Conservation (phyloP, 2,329 filamentous ascomycete genomes). For the Cladophialophora yegresii region DNA sequence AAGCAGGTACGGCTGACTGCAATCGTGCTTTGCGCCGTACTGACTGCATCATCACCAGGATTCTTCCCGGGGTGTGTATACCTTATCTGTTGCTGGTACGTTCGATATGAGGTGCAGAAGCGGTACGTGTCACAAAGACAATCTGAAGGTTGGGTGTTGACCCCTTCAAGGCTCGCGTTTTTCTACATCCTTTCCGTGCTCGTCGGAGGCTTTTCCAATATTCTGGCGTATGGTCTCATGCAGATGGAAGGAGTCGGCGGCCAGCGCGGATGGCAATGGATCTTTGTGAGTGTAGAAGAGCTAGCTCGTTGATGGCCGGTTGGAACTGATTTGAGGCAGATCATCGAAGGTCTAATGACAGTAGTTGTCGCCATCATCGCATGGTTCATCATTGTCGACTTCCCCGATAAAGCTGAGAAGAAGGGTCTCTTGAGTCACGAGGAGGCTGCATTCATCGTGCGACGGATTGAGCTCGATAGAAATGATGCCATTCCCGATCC, state of each 20-base stretch:
- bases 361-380: constrained; percentile 36
- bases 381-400: constrained; percentile 39
- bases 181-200: constrained; percentile 30
- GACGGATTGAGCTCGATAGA: constrained; percentile 58
- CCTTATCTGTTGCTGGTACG: constrained; percentile 31
- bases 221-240: constrained; percentile 33
- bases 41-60: background rate
- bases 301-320: background rate
- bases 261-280: constrained; percentile 38
- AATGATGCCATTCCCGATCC: constrained; percentile 53
- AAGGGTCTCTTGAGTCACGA: constrained; percentile 19
- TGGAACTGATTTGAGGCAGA: constrained; percentile 12
- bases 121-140: constrained; percentile 13
- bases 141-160: background rate
- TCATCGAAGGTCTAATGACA: constrained; percentile 37
- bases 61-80: constrained; percentile 32
- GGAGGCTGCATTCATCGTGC: constrained; percentile 38
- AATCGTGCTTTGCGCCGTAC: background rate
- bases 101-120: constrained; percentile 31
- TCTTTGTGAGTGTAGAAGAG: constrained; percentile 24
- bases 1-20: constrained; percentile 41
- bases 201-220: constrained; percentile 25
- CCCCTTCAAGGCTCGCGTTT: constrained; percentile 17
- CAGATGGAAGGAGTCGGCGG: constrained; percentile 34
- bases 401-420: constrained; percentile 38